Base-by-base conservation (phyloP, 2,329 filamentous ascomycete genomes). In the Cordyceps fumosorosea region DNA sequence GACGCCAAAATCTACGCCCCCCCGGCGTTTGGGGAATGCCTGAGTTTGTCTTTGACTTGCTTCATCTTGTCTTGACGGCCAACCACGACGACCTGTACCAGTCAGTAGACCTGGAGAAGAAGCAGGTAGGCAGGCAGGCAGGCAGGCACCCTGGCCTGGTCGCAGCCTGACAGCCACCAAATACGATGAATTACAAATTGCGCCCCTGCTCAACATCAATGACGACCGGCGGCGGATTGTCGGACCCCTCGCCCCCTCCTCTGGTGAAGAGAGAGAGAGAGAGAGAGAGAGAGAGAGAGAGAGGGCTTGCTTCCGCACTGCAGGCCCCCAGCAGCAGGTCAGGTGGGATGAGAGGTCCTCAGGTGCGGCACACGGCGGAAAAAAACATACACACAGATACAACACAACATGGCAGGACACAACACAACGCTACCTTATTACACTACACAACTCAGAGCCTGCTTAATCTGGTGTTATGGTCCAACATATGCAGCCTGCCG, bases 401-500 rank as follows among this genome's bases (percentile, higher is more conserved):
- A 37, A 37, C 29, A 32, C 29, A n/a, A 32, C 29, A 32, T 32
- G n/a, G n/a, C n/a, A n/a, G n/a, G n/a, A 32, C 29, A 32, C 34
- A 6, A 37, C 34, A 37, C 34, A 37, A 7, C 34, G 7, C 6
- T 29, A 29, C 26, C 3, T 29, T 6, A 29, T 29, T 29, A 37
- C 34, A 37, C 26, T 29, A 29, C 26, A 37, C 34, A 12, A 42
- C 26, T 26, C 42, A 54, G 14, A 60, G 58, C 58, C 58, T 54
- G 37, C 50, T 32, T 60, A 29, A 60, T 54, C 58, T 60, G 58
- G 42, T 54, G 42, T 32, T 47, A n/a, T 60, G n/a, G 40, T 37
- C 40, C 50, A 40, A 40, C 26, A 32, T 37, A 54, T 60, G 58
- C 58, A 47, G 42, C 24, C 51, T 26, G 22, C 50, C 52, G 22